Evolutionary conservation across 768 basidiomycete genomes (phyloP).

Genomic region (Tephrocybe sp.): DNA sequence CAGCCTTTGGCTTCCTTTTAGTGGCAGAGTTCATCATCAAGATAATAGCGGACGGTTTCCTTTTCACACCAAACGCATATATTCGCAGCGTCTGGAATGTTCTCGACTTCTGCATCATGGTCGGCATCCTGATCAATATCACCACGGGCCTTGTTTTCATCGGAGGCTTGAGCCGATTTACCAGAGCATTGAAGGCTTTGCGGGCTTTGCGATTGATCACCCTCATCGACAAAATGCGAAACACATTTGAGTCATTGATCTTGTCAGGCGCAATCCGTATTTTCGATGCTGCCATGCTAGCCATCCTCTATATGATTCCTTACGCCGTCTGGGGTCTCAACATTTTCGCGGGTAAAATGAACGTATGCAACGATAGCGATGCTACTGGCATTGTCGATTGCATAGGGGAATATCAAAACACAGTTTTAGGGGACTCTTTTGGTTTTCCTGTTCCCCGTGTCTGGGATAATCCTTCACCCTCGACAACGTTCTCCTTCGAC

Average conservation of each 20-base stretch:
- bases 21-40: conserved; percentile 87
- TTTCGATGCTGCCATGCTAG: conserved; percentile 84
- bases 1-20: conserved; percentile 65
- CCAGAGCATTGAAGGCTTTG: conserved; percentile 83
- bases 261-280: conserved; percentile 84
- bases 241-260: conserved; percentile 83
- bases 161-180: conserved; percentile 77
- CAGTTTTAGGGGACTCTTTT: conserved; percentile 57
- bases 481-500: conserved; percentile 88
- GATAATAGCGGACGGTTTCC: conserved; percentile 86
- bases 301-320: conserved; percentile 88
- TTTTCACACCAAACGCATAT: conserved; percentile 91
- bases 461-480: conserved; percentile 86
- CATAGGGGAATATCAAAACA: conserved; percentile 68
- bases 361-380: conserved; percentile 72
- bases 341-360: conserved; percentile 85
- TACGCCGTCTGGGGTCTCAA: conserved; percentile 94
- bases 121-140: conserved; percentile 72
- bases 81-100: conserved; percentile 90
- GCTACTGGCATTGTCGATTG: conserved; percentile 62
- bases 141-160: conserved; percentile 69
- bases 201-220: conserved; percentile 89
- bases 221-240: conserved; percentile 80
- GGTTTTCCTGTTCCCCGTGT: conserved; percentile 76
- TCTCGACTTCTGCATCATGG: conserved; percentile 84